phyloP scores from a whole-genome alignment of 2,329 filamentous ascomycete genomes.

The Plenodomus lindquistii region DNA sequence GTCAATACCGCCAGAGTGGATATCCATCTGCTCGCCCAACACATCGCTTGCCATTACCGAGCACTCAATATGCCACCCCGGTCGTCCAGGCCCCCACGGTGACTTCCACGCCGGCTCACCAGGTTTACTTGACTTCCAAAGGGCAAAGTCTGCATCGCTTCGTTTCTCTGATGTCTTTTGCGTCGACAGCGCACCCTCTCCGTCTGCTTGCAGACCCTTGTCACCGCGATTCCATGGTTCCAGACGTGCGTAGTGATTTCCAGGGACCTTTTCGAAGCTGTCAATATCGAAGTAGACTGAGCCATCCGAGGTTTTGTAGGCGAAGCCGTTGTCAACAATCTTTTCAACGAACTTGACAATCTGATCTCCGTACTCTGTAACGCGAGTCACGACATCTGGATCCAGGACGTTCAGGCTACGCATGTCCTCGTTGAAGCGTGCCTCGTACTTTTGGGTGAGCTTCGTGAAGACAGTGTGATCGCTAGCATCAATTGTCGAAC shows the following conservation, averaged over 20 bases:
- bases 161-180: constrained; percentile 68
- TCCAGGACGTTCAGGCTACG: constrained; percentile 79
- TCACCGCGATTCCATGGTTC: constrained; percentile 85
- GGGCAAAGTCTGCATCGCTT: constrained; percentile 79
- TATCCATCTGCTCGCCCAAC: constrained; percentile 83
- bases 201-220: constrained; percentile 81
- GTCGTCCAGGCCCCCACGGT: constrained; percentile 83
- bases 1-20: constrained; percentile 91
- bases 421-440: constrained; percentile 89
- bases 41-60: constrained; percentile 91
- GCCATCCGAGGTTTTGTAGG: constrained; percentile 73
- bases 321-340: constrained; percentile 84
- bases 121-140: constrained; percentile 91
- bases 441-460: constrained; percentile 82
- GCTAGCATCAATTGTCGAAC: constrained; percentile 60
- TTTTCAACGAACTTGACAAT: constrained; percentile 84
- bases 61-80: constrained; percentile 98
- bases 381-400: constrained; percentile 80
- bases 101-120: constrained; percentile 91
- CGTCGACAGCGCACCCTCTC: constrained; percentile 75
- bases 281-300: constrained; percentile 94
- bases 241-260: constrained; percentile 82
- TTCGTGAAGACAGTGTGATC: constrained; percentile 82
- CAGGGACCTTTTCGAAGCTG: constrained; percentile 75
- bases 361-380: constrained; percentile 89